A percentile compares a stretch with the other conserved stretches of the same genome.
phyloP scores from a whole-genome alignment of 2,329 filamentous ascomycete species.

The Colletotrichum coccodes region DNA sequence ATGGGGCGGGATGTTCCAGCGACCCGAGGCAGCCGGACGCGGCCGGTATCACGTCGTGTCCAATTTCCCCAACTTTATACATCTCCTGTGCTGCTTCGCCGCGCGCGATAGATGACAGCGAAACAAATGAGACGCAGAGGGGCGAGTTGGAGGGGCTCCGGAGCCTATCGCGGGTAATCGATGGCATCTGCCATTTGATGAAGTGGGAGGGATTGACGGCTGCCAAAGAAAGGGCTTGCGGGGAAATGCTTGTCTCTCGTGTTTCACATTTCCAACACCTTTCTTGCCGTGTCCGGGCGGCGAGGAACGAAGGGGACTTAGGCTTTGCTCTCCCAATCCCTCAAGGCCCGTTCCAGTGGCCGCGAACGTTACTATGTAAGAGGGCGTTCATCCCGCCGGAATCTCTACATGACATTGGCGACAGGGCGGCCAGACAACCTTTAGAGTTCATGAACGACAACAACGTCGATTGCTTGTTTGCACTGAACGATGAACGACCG shows the following conservation, averaged over 20 bases:
- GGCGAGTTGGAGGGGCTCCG: neutral
- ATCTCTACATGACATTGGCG: neutral
- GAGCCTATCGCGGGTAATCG: neutral
- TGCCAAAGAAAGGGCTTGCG: conserved; percentile 22
- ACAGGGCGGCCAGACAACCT: neutral
- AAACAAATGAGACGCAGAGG: neutral
- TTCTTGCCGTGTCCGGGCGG: neutral
- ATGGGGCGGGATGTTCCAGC: neutral
- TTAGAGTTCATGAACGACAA: neutral
- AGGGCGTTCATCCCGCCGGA: neutral
- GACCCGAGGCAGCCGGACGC: conserved; percentile 9
- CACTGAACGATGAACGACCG: neutral
- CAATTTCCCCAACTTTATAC: neutral
- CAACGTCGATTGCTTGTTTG: neutral
- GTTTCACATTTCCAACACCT: conserved; percentile 22
- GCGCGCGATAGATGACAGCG: neutral
- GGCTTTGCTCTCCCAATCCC: neutral
- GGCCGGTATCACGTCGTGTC: neutral
- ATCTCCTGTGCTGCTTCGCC: neutral
- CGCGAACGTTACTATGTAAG: neutral
- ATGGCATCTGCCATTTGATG: neutral
- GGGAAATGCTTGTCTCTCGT: conserved; percentile 32
- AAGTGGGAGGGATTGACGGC: conserved; percentile 6
- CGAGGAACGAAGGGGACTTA: neutral
- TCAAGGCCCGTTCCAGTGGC: neutral